Base-by-base conservation (phyloP, 805 yeast species). In the Aciculoconidium aculeatum region DNA sequence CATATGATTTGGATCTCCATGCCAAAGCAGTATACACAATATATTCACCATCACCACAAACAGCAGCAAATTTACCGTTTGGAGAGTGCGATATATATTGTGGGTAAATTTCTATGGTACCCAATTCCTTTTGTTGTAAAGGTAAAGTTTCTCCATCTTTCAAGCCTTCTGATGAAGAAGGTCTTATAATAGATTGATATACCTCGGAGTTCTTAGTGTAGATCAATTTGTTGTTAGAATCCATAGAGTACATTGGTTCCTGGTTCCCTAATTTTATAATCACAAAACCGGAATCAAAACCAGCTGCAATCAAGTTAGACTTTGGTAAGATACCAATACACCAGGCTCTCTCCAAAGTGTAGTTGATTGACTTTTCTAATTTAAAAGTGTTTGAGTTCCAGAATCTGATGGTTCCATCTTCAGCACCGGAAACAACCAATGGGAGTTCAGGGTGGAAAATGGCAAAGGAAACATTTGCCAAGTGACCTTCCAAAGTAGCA, bases 381-480 rank as follows among this genome's bases (percentile, higher is more conserved):
- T 85, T 86, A 65, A 90, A 92, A 19, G 97, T 86, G 53, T 81
- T 81, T 13, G 96, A 71, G 55, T 85, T 90, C 99, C 99, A 92
- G 48, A 92, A 72, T 53, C 88, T 86, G 43, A 92, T 69, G 7
- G 96, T 80, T 30, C 94, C 86, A 61, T 92, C 99, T 61, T 92
- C 99, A 30, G 96, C 81, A 42, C 99, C 99, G 3, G 96, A 86
- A 27, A 92, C 72, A 41, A 92, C 88, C 41, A 90, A 65, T 13
- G 98, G 98, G 49, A 92, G 70, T 49, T 90, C 94, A n/a, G 96
- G 95, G 57, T 92, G 99, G 79, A 88, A 92, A 19, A 88, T 76
- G 6, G 99, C 98, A 65, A 87, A 92, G 15, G 96, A 86, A 23
- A 92, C 98, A 55, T 92, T 92, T 25, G 94, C 75, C 43, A 86